These are phyloP conservation scores for Nyctanthes arbortristis DNA, from an alignment of 257 asterid species.

Conservation along the genomic window DNA sequence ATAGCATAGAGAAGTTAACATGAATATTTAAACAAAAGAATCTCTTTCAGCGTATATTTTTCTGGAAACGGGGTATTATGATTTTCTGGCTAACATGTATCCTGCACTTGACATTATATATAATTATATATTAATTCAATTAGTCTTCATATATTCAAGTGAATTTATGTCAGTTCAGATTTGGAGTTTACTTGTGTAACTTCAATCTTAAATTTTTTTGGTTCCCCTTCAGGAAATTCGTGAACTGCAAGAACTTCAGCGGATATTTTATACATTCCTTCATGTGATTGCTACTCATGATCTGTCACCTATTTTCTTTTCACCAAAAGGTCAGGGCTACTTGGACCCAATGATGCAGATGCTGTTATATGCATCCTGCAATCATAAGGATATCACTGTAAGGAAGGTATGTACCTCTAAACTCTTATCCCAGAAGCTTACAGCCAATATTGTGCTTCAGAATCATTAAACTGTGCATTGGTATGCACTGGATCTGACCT, in stretches of 20 bases:
- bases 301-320: conserved; percentile 73
- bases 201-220: not conserved
- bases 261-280: conserved; percentile 69
- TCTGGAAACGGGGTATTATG: not conserved
- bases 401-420: conserved; percentile 60
- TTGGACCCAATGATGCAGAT: conserved; percentile 82
- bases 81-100: not conserved
- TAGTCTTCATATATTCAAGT: not conserved
- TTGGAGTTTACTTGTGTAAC: not conserved
- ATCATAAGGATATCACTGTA: conserved; percentile 73
- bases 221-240: conserved; percentile 75
- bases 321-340: conserved; percentile 53
- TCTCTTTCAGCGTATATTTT: not conserved
- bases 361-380: conserved; percentile 66
- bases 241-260: conserved; percentile 88
- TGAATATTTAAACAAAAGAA: not conserved
- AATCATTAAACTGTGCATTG: not conserved
- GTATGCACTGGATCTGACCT: conserved; percentile 11
- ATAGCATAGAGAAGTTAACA: conserved; percentile 7
- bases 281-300: conserved; percentile 80
- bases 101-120: not conserved
- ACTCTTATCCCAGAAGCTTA: conserved; percentile 3
- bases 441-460: conserved; percentile 2
- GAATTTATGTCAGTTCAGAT: not conserved
- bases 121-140: not conserved